Evolutionary conservation across 2,329 filamentous ascomycete genomes (phyloP), one percentile per base, ranked within the genome.

Genomic region (Myotisia sp.): DNA sequence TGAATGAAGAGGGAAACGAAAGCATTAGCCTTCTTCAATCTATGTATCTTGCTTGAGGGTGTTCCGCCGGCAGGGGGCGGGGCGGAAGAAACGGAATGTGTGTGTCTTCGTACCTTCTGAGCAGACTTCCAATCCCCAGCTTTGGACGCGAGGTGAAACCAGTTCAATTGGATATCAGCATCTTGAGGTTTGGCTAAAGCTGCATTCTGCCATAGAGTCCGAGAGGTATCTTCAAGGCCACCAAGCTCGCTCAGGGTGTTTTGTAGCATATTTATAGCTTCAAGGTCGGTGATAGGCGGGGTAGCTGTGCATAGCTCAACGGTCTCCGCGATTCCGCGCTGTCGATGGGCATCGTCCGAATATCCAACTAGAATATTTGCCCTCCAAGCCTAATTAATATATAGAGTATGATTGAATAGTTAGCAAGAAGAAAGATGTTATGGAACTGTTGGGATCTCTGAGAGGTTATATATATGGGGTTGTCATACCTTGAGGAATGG

Each of bases 181-280:
- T 63, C 58, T 26, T 60, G 53, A 10, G 62, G 55, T 14, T 56
- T 59, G 3, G 54, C 54, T 34, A 59, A 60, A 21, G 60, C 53
- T n/a, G 63, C 64, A 42, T 55, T 55, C 41, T 65, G 59, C 64
- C 64, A 67, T 23, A 65, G 43, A 17, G 40, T 47, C 17, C 49
- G 52, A 37, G 52, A 47, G 13, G 53, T 51, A 10, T 52, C 54
- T 12, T 47, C 50, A 22, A 58, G 49, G 13, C 51, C 51, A 17
- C 49, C 49, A 20, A 60, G 40, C 22, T 47, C 49, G 32, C 52
- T 46, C 30, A 65, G 44, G 1, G 60, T 60, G 36, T 55, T 45
- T 36, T 59, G 52, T 4, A 66, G 44, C 26, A 61, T 55, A 21
- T 60, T 54, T 21, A 67, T 48, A 3, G 61, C 56, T 19, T 65